Conservation (phyloP, 2,329 filamentous ascomycete genomes). For the Chaetomium globosum region DNA sequence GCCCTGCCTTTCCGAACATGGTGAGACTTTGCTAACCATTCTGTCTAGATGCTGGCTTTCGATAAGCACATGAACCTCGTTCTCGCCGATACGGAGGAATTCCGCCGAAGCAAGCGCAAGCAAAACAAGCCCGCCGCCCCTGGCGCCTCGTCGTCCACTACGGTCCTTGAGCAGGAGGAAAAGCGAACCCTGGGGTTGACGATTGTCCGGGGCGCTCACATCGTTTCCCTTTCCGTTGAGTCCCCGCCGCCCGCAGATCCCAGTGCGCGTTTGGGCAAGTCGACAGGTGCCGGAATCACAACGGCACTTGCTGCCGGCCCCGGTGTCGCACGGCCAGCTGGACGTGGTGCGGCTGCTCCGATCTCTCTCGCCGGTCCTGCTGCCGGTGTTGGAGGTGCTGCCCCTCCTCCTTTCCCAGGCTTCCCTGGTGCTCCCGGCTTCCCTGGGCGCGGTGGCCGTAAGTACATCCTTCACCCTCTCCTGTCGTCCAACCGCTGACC, state of each 20-base stretch:
- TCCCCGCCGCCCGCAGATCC: slow-evolving; percentile 94
- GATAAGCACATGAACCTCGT: slow-evolving; percentile 99
- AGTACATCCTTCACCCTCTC: slow-evolving; percentile 39
- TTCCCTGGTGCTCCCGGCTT: slow-evolving; percentile 56
- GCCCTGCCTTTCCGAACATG: background rate
- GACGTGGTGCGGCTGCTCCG: slow-evolving; percentile 71
- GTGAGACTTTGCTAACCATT: slow-evolving; percentile 7
- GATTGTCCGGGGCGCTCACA: slow-evolving; percentile 91
- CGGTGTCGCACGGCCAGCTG: slow-evolving; percentile 87
- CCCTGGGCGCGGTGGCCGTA: slow-evolving; percentile 59
- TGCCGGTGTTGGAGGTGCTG: slow-evolving; percentile 77
- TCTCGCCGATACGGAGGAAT: slow-evolving; percentile 97
- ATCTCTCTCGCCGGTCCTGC: slow-evolving; percentile 87
- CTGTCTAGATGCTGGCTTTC: slow-evolving; percentile 90
- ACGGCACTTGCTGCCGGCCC: slow-evolving; percentile 78
- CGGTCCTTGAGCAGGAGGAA: slow-evolving; percentile 82
- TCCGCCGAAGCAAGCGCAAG: slow-evolving; percentile 86
- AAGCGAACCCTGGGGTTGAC: slow-evolving; percentile 95
- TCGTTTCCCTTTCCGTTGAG: slow-evolving; percentile 93
- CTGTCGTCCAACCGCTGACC: slow-evolving; percentile 41
- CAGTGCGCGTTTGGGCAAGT: slow-evolving; percentile 81
- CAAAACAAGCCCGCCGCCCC: slow-evolving; percentile 71
- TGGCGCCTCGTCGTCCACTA: slow-evolving; percentile 61
- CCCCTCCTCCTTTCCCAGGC: slow-evolving; percentile 64
- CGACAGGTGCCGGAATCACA: slow-evolving; percentile 67